Base-by-base conservation (phyloP, 768 basidiomycete species). In the Strobilomyces confusus region DNA sequence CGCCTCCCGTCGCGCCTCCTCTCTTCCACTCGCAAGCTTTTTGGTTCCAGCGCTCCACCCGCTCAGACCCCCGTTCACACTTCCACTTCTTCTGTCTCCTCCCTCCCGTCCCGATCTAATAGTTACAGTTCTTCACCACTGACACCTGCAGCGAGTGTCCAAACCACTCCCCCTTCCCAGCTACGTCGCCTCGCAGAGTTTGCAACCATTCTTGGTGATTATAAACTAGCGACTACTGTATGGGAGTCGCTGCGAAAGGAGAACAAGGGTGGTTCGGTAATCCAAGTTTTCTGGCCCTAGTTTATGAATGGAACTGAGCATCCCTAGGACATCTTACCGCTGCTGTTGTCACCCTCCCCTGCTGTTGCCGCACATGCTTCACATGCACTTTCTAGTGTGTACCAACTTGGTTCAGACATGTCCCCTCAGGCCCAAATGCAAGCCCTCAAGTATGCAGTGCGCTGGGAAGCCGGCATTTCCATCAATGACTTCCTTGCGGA, bases 101-200 rank as follows among this genome's bases (percentile, higher is more conserved):
- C 72, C 15, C 61, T 70, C 14, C 64, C 73, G 1, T 64, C 60
- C 12, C 72, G 75, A 63, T 59, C 77, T 63, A 55, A 77, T 64
- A 55, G 71, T 68, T 59, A 72, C 63, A 60, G 68, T 70, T 33
- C 70, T 67, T 62, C 74, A 12, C 45, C 71, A 72, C 48, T 55
- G 1, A 23, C 62, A 32, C 58, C 62, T 37, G 54, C 54, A 22
- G 62, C 51, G 36, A 44, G n/a, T 30, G 57, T 53, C 41, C 38
- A 53, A 2, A 45, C 57, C 37, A 63, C 75, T 25, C 77, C 80
- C 8, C 82, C 82, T 8, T 77, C 84, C 5, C 90, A 87, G 61
- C 83, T 87, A 58, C 80, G 93, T 42, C 84, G 95, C n/a, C 75
- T 98, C 4, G 97, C 94, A 11, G 97, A 99, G 69, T 95, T 98